Evolutionary conservation across 768 basidiomycete genomes (phyloP).

Genomic region (Naganishia vishniacii): DNA sequence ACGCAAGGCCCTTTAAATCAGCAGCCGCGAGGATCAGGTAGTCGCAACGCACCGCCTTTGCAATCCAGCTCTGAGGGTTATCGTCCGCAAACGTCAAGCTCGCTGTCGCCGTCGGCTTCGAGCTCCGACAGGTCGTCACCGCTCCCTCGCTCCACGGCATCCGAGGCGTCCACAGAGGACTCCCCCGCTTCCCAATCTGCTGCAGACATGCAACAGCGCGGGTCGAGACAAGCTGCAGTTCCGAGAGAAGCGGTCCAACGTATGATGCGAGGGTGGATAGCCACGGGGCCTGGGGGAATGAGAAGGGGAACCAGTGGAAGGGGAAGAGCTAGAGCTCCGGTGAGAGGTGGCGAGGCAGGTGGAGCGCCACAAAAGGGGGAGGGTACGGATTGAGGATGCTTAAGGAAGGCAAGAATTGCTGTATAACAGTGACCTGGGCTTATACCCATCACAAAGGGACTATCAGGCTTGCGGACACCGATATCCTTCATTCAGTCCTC

Average conservation of each 20-base stretch:
- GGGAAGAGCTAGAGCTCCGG: conserved; percentile 5
- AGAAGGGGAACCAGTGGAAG: conserved; percentile 5
- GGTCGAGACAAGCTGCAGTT: conserved; percentile 2
- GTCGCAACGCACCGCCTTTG: conserved; percentile 9
- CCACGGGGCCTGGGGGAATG: conserved; percentile 2
- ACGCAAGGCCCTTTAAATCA: background rate
- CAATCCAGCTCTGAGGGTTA: background rate
- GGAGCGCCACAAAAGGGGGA: background rate
- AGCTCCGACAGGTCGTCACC: conserved; percentile 8
- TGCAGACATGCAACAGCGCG: background rate
- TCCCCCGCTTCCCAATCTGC: background rate
- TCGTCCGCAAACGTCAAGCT: background rate
- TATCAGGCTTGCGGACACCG: too few relatives aligned
- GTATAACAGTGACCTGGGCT: too few relatives aligned
- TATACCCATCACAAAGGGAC: too few relatives aligned
- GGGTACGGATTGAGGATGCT: background rate
- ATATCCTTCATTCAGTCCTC: too few relatives aligned
- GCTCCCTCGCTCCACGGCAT: conserved; percentile 1
- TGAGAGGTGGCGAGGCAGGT: background rate
- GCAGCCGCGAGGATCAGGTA: conserved; percentile 2
- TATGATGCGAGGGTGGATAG: conserved; percentile 11
- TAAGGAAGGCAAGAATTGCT: background rate
- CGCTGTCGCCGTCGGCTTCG: background rate
- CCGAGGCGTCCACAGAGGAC: background rate
- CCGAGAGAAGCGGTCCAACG: conserved; percentile 6